Base-by-base conservation (phyloP, 2,329 filamentous ascomycete genomes). In the Pseudogymnoascus sp. region DNA sequence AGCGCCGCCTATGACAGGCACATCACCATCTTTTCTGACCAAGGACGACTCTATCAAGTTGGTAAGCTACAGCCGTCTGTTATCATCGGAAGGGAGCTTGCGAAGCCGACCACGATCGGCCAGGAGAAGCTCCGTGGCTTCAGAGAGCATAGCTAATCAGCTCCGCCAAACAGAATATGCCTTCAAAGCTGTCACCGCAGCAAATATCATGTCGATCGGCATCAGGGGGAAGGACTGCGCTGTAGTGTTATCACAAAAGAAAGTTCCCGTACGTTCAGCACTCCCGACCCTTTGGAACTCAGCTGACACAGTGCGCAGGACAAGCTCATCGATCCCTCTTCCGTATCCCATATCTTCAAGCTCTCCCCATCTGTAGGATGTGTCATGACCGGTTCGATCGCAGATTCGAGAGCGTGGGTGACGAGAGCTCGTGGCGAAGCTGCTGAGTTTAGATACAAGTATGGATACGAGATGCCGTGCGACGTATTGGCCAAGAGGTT, bases 1-100 rank as follows among this genome's bases (percentile, higher is more conserved):
- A 89, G 87, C 79, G 88, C 90, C 79, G 93, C 91, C 75, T 97
- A 96, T 80, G 95, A 99, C 80, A 87, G 95, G 83, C 95, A 99
- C 80, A 99, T 99, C 74, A 99, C 95, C 76, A 97, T 99, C 83
- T 99, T 99, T 82, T 97, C 95, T 67, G 95, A 99, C 78, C 93
- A 97, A 80, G 95, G 95, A 74, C 88, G 95, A 77, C 83, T 99
- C 77, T 99, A 97, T 78, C 95, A 99, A 97, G 95, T 99, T 78
- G 95, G 95, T 97, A 85, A 74, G 92, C 85, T 66, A 65, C 57
- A 63, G 60, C 28, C 61, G 36, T 38, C 38, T 44, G 61, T 57
- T 21, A 4, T 21, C 28, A 35, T 33, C 17, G 3, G 28, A 57
- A 33, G 11, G 6, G 21, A 28, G 9, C 1, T 2, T 15, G 11